phyloP scores from a whole-genome alignment of 192 early-diverging fungal species.

The Rhizoclosmatium globosum region DNA sequence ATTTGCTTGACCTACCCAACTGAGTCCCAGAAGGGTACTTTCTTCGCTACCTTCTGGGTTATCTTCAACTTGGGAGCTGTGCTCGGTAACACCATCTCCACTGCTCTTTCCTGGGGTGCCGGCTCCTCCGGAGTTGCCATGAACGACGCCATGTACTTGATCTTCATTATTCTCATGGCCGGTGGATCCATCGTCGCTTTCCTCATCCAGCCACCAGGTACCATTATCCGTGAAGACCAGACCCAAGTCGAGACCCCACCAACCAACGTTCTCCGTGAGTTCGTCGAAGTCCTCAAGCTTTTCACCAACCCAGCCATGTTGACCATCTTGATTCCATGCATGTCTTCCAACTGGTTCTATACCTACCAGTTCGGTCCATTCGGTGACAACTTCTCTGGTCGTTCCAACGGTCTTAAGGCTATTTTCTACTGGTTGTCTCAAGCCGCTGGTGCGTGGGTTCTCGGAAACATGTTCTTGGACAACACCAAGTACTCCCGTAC shows the following conservation, averaged over 20 bases:
- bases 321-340: slow-evolving; percentile 60
- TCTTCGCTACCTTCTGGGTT: slow-evolving; percentile 87
- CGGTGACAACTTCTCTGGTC: slow-evolving; percentile 12
- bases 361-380: slow-evolving; percentile 69
- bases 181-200: slow-evolving; percentile 66
- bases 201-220: slow-evolving; percentile 61
- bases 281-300: slow-evolving; percentile 62
- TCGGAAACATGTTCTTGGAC: background rate
- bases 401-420: slow-evolving; percentile 6
- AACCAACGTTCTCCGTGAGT: slow-evolving; percentile 69
- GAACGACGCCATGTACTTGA: slow-evolving; percentile 71
- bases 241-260: slow-evolving; percentile 70
- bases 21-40: slow-evolving; percentile 80
- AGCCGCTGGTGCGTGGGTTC: background rate
- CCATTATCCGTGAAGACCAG: slow-evolving; percentile 76
- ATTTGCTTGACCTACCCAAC: slow-evolving; percentile 87
- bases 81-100: slow-evolving; percentile 76
- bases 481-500: slow-evolving; percentile 56
- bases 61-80: slow-evolving; percentile 85
- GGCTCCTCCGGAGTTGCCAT: slow-evolving; percentile 48
- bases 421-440: slow-evolving; percentile 6
- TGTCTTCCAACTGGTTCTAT: slow-evolving; percentile 84
- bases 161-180: slow-evolving; percentile 69
- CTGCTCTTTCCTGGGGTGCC: slow-evolving; percentile 72
- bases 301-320: slow-evolving; percentile 76